Conservation (phyloP, 2,329 filamentous ascomycete genomes). For the Xylaria sp. region DNA sequence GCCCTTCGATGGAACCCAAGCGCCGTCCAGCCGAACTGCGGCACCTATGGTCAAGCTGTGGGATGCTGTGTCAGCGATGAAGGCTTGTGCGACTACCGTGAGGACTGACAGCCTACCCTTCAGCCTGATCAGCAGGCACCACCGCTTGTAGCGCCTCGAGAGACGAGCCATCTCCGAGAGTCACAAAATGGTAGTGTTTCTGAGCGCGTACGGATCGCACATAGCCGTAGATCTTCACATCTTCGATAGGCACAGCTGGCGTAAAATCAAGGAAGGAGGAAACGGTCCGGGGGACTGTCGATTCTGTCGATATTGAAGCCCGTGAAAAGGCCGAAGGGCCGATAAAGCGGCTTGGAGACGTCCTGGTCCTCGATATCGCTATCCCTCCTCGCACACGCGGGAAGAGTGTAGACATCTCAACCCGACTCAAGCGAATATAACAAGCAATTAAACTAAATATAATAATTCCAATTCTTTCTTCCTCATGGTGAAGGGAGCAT, state of each 20-base stretch:
- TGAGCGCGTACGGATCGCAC: constrained; percentile 87
- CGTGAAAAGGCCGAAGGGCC: constrained; percentile 26
- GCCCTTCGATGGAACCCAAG: constrained; percentile 77
- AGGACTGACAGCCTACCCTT: constrained; percentile 67
- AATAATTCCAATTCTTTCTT: constrained; percentile 1
- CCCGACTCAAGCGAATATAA: not conserved
- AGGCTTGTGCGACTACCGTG: constrained; percentile 25
- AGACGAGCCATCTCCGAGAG: constrained; percentile 88
- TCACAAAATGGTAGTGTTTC: constrained; percentile 84
- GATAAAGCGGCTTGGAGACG: constrained; percentile 25
- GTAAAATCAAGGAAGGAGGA: constrained; percentile 67
- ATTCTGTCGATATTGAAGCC: constrained; percentile 46
- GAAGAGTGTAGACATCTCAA: constrained; percentile 41
- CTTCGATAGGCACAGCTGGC: constrained; percentile 55
- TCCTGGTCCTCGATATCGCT: constrained; percentile 34
- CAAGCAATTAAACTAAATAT: not conserved
- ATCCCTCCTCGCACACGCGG: constrained; percentile 41
- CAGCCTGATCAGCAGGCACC: constrained; percentile 74
- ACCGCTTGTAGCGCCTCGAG: constrained; percentile 83
- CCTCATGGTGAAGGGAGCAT: not conserved
- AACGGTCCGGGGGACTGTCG: constrained; percentile 57
- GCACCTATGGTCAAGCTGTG: constrained; percentile 81
- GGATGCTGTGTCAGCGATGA: constrained; percentile 46
- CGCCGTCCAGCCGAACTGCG: constrained; percentile 79
- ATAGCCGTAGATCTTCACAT: constrained; percentile 77